These are phyloP conservation scores for Diaporthe australafricana DNA, from an alignment of 2,329 filamentous ascomycete genomes.

Conservation along the genomic window DNA sequence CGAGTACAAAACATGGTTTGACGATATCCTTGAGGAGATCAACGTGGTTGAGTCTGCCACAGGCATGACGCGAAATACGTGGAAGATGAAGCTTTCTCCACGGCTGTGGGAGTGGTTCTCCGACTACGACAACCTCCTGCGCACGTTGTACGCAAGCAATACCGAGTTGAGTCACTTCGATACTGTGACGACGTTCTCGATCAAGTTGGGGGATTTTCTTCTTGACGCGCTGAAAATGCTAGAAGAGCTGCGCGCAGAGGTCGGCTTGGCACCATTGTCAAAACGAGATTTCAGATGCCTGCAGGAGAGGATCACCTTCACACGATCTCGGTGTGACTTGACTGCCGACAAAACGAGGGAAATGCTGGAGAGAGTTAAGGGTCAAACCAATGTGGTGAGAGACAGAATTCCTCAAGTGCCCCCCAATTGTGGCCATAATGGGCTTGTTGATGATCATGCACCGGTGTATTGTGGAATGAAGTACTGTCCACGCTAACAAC, in stretches of 20 bases:
- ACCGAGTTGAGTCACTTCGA: conserved; percentile 30
- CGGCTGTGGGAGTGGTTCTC: conserved; percentile 24
- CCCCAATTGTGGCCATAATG: too few species aligned
- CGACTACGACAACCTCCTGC: conserved; percentile 24
- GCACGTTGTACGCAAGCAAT: conserved; percentile 13
- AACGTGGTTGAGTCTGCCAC: conserved; percentile 26
- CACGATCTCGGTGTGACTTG: conserved; percentile 11
- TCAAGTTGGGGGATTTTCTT: conserved; percentile 12
- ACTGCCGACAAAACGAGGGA: conserved; percentile 23
- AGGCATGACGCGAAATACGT: conserved; percentile 22
- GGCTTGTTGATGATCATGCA: too few species aligned
- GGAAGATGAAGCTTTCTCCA: conserved; percentile 16
- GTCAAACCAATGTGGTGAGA: conserved; percentile 29
- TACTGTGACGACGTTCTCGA: conserved; percentile 6
- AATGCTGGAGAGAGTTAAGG: conserved; percentile 22
- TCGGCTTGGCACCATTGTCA: not conserved
- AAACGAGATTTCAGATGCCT: not conserved
- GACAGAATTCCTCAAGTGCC: not conserved
- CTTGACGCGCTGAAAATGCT: not conserved
- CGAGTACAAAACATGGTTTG: conserved; percentile 18
- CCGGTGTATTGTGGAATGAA: accelerated
- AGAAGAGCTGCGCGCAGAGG: not conserved
- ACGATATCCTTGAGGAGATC: conserved; percentile 18
- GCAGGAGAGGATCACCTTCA: conserved; percentile 24
- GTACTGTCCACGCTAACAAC: not conserved